Evolutionary conservation across 106 monocot genomes (phyloP), one percentile per base, ranked within the genome.

Genomic region (Ottelia alismoides): DNA sequence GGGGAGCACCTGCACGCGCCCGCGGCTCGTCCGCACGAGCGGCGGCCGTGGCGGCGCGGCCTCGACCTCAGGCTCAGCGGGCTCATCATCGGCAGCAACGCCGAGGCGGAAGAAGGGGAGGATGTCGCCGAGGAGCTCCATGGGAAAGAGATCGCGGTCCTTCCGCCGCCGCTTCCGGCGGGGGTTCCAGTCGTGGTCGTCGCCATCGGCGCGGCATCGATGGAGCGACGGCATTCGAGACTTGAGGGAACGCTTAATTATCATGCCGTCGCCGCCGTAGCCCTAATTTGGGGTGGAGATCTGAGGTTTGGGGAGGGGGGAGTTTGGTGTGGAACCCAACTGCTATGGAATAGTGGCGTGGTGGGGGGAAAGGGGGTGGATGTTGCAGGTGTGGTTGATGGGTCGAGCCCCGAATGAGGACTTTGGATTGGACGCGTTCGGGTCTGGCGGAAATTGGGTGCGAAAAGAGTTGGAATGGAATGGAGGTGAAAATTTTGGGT

Each of bases 221-320:
- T 78, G 66, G 44, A 79, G 35, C 20, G 31, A 44, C 73, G 70
- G 78, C 75, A 82, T 76, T 67, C 62, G 64, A 31, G 63, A 55
- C 31, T 62, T 69, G 44, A 66, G 22, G 24, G 56, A 66, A 40
- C 76, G 77, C 70, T 76, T 79, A 40, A 78, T 66, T 28, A 82
- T 73, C 78, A 76, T 79, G 48, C 12, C 3, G 48, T 14, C 48
- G 48, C 40, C 10, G 40, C 40, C 40, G 40, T 7, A 43, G 16
- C 40, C 40, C 40, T 43, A 43, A 16, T 7, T 7, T 43, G 40
- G 40, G 40, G 40, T 43, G 6, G 40, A 7, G 40, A 6, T 43
- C 10, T 7, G 16, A 7, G 6, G 10, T 6, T 6, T 7, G 40
- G 40, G 16, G 40, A 43, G 40, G 40, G 6, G 6, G 40, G n/a